Conservation (phyloP, 176 grass and related monocot species). For the Musa schizocarpa region DNA sequence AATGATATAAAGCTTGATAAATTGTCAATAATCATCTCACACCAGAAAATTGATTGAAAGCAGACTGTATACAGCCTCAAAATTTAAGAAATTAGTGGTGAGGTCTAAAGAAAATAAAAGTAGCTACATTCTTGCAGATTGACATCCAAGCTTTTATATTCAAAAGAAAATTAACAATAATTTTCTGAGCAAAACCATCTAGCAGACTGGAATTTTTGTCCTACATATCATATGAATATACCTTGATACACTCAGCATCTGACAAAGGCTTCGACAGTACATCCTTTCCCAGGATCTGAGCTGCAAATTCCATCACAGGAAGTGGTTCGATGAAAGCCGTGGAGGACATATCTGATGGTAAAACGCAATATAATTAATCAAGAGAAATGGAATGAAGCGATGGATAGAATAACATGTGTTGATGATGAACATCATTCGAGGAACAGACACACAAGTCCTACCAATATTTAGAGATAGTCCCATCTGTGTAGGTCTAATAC, state of each 20-base stretch:
- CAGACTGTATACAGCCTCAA: too few relatives aligned
- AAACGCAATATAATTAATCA: not conserved
- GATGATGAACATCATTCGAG: too few relatives aligned
- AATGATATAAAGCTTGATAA: too few relatives aligned
- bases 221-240: not conserved
- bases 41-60: too few relatives aligned
- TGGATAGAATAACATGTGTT: not conserved
- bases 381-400: not conserved
- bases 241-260: slow-evolving; percentile 28
- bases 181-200: too few relatives aligned
- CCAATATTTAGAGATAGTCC: slow-evolving; percentile 58
- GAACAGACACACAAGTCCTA: slow-evolving; percentile 4
- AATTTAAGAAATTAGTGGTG: too few relatives aligned
- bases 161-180: not conserved
- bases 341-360: slow-evolving; percentile 37
- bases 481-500: slow-evolving; percentile 52
- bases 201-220: not conserved
- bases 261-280: slow-evolving; percentile 20
- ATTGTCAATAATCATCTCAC: too few relatives aligned
- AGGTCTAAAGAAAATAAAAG: too few relatives aligned
- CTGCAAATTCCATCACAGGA: slow-evolving; percentile 30
- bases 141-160: too few relatives aligned
- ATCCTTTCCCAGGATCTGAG: slow-evolving; percentile 26
- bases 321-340: slow-evolving; percentile 44
- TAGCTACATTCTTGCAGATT: too few relatives aligned